phyloP scores from a whole-genome alignment of 305 asterid genomes.

The Fraxinus xanthoxyloides region DNA sequence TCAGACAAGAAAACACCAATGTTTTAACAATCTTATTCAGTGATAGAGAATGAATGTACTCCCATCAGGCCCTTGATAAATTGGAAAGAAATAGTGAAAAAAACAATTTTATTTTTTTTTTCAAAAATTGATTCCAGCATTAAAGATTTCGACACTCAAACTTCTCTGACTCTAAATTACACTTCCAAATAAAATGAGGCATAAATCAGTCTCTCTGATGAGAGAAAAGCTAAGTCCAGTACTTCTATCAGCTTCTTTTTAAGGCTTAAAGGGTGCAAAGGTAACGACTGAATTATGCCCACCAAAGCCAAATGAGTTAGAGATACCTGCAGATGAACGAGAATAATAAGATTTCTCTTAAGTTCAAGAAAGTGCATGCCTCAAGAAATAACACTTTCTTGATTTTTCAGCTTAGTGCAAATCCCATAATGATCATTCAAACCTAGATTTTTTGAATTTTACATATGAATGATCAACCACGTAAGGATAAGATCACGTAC shows the following conservation, averaged over 20 bases:
- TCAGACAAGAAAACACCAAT: background rate
- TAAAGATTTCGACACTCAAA: background rate
- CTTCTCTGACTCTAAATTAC: background rate
- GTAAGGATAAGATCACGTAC: constrained; percentile 35
- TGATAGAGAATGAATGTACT: background rate
- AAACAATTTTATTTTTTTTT: background rate
- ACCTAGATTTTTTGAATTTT: background rate
- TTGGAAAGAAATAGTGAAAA: background rate
- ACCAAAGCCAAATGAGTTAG: constrained; percentile 65
- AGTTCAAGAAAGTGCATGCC: background rate
- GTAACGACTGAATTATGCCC: constrained; percentile 63
- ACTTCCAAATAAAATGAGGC: background rate
- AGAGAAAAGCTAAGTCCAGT: background rate
- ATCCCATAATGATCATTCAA: background rate
- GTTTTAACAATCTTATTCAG: background rate
- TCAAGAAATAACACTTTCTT: background rate
- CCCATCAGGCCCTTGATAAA: background rate
- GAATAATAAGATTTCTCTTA: background rate
- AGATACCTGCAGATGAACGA: constrained; percentile 43
- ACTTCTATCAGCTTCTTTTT: constrained; percentile 1
- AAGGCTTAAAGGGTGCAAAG: constrained; percentile 55
- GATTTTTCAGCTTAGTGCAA: too few species aligned
- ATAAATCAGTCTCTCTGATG: background rate
- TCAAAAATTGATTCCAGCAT: background rate
- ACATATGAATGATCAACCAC: background rate